phyloP scores from a whole-genome alignment of 1,139 yeast species.

The Hyphopichia wangnamkhiaoensis region DNA sequence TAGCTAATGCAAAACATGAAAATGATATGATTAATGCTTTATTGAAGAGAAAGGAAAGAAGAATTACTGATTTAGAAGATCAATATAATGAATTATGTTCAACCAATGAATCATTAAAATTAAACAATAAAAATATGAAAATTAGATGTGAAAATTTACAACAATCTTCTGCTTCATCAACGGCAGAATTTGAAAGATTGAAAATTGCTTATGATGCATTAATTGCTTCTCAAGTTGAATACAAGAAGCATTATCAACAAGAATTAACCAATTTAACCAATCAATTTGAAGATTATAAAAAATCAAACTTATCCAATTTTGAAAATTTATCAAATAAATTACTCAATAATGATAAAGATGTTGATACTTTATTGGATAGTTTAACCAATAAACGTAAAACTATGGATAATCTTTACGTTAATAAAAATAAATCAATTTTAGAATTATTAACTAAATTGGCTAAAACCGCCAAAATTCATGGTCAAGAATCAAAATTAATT shows the following conservation, averaged over 20 bases:
- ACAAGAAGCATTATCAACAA: conserved; percentile 51
- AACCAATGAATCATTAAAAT: conserved; percentile 44
- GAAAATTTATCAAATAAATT: conserved; percentile 30
- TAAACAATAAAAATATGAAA: conserved; percentile 50
- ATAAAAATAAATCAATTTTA: conserved; percentile 48
- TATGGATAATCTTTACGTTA: conserved; percentile 47
- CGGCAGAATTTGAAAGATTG: conserved; percentile 57
- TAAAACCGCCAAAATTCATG: conserved; percentile 47
- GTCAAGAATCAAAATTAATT: conserved; percentile 43
- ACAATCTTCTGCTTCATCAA: conserved; percentile 45
- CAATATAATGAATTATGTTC: conserved; percentile 50
- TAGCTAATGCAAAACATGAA: conserved; percentile 70
- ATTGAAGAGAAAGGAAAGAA: conserved; percentile 62
- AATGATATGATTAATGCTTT: conserved; percentile 66
- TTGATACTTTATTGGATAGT: conserved; percentile 45
- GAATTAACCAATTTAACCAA: conserved; percentile 28
- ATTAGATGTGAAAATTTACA: conserved; percentile 51
- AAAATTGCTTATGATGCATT: conserved; percentile 66
- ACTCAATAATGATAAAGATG: conserved; percentile 43
- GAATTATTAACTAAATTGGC: conserved; percentile 48
- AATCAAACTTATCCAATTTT: conserved; percentile 32
- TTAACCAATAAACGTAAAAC: conserved; percentile 42
- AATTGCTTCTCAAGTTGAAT: conserved; percentile 55
- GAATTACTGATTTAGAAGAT: conserved; percentile 61
- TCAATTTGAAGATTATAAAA: conserved; percentile 38